These are phyloP conservation scores for Yamadazyma olivae DNA, from an alignment of 805 yeast genomes.

Conservation along the genomic window DNA sequence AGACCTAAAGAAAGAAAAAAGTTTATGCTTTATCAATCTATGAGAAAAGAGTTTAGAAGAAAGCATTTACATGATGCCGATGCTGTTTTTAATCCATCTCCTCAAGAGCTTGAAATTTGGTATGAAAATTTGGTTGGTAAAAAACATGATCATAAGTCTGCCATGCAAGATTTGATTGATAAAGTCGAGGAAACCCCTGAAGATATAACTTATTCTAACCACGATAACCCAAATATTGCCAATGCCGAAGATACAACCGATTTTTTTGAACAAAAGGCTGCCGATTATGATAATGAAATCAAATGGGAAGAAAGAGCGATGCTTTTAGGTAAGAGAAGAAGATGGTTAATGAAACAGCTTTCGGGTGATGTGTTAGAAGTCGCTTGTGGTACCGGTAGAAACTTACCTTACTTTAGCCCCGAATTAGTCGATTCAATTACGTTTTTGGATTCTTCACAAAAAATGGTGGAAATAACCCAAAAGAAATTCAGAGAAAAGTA, in stretches of 20 bases:
- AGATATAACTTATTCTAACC: constrained; percentile 25
- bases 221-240: constrained; percentile 45
- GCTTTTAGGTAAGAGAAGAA: constrained; percentile 61
- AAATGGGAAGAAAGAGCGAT: constrained; percentile 68
- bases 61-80: constrained; percentile 31
- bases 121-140: constrained; percentile 31
- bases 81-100: constrained; percentile 38
- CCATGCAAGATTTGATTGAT: neutral
- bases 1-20: constrained; percentile 64
- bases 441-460: constrained; percentile 76
- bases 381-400: constrained; percentile 95
- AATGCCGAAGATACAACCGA: constrained; percentile 79
- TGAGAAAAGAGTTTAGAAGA: constrained; percentile 46
- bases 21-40: constrained; percentile 54
- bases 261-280: constrained; percentile 75
- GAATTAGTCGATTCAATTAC: constrained; percentile 68
- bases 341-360: constrained; percentile 74
- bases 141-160: constrained; percentile 13
- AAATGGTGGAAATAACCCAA: constrained; percentile 81
- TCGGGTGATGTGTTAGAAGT: constrained; percentile 92
- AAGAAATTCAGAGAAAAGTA: constrained; percentile 66
- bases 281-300: constrained; percentile 75
- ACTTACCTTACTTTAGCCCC: constrained; percentile 69
- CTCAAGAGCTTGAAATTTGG: constrained; percentile 41
- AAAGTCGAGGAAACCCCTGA: constrained; percentile 13